Evolutionary conservation across 306 rosid genomes (phyloP), one percentile per base, ranked within the genome.

Genomic region (Sesbania bispinosa): DNA sequence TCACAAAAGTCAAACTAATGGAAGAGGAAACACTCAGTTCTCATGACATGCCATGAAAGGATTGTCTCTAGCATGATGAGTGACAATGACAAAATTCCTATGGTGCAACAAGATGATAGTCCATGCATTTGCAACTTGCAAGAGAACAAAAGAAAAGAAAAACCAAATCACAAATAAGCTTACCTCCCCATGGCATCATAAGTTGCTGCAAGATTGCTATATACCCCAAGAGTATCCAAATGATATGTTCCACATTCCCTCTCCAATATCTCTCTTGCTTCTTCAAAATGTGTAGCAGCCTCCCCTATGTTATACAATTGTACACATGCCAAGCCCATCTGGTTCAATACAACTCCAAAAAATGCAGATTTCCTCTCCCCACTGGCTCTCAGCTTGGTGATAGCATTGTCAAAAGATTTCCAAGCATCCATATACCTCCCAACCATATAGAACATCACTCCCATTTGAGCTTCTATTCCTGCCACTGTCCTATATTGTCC

Each of bases 121-220:
- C 30, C 13, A 14, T 8, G 60, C 46, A 59, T 45, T 32, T 35
- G 19, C 35, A 30, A 57, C n/a, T n/a, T n/a, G n/a, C n/a, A n/a
- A n/a, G n/a, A n/a, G n/a, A 47, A 42, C 30, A 70, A 48, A 43
- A 57, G 9, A 20, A 20, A 19, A 11, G 45, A 51, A 13, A 36
- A 10, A 20, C 36, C 20, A 33, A 71, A 51, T 13, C 21, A 67
- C 30, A 33, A 35, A 20, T 62, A 4, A 9, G 62, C 20, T 62
- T 85, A 87, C 98, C 98, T 88, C 19, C 98, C 97, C 88, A 85
- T 70, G 79, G 97, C 98, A 78, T 90, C 98, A 71, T 88, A 90
- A 77, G 98, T 85, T 67, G 93, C 98, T 36, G 98, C 98, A 58
- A 93, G 96, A 69, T 93, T 90, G 84, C 97, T 88, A 70, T 82